These are phyloP conservation scores for Hymenotorrendiella dingleyae DNA, from an alignment of 2,329 filamentous ascomycete species.

Conservation along the genomic window DNA sequence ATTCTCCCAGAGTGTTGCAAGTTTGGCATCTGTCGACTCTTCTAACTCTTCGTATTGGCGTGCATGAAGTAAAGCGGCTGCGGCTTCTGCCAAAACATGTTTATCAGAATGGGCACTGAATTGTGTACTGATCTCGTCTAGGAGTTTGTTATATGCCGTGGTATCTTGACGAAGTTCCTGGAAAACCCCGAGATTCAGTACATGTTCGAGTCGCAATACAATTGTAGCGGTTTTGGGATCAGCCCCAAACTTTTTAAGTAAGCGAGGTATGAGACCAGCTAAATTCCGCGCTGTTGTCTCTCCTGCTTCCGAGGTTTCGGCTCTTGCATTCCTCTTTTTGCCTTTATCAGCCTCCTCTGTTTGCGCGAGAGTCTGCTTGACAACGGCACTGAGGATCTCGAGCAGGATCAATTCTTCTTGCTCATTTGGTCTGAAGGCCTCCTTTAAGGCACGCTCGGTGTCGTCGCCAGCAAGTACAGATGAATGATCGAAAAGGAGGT, in stretches of 20 bases:
- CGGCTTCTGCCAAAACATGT: constrained; percentile 77
- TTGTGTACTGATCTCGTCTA: constrained; percentile 90
- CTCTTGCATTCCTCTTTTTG: constrained; percentile 44
- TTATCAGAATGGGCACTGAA: constrained; percentile 90
- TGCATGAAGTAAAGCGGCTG: constrained; percentile 75
- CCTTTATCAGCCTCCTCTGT: constrained; percentile 58
- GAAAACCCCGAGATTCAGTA: constrained; percentile 81
- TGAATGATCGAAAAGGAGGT: constrained; percentile 89
- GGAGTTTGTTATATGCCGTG: constrained; percentile 68
- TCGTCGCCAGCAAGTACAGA: constrained; percentile 56
- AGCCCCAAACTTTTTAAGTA: constrained; percentile 92
- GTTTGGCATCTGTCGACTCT: constrained; percentile 74
- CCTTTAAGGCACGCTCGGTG: constrained; percentile 45
- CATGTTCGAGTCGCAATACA: constrained; percentile 79
- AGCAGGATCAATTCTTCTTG: constrained; percentile 77
- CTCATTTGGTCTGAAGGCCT: constrained; percentile 27
- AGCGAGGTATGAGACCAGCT: constrained; percentile 70
- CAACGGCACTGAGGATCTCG: constrained; percentile 77
- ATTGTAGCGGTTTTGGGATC: constrained; percentile 78
- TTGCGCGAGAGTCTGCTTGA: constrained; percentile 66
- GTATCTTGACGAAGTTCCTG: constrained; percentile 84
- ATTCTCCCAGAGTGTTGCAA: constrained; percentile 82
- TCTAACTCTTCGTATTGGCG: constrained; percentile 82
- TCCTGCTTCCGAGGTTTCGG: constrained; percentile 61
- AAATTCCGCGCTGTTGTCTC: constrained; percentile 75